Conservation (phyloP, 345 rosid species). For the Dipteronia sinensis region DNA sequence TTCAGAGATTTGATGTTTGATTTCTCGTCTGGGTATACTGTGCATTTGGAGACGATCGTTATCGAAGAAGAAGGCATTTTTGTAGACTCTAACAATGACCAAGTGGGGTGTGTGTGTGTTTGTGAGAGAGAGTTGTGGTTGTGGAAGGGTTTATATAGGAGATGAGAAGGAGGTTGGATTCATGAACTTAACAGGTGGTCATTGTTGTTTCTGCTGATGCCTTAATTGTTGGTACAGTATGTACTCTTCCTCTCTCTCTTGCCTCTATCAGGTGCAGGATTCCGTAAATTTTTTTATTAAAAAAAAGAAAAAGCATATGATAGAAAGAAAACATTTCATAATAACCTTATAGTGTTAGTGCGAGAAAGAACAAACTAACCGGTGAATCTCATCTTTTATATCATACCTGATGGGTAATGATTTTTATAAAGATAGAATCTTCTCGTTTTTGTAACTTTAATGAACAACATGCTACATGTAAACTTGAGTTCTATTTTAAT, state of each 20-base stretch:
- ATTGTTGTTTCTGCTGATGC: slow-evolving; percentile 11
- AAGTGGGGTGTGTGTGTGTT: background rate
- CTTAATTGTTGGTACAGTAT: background rate
- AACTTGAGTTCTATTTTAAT: too few species aligned
- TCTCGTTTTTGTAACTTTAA: too few species aligned
- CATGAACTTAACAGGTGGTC: slow-evolving; percentile 48
- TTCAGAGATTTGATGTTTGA: slow-evolving; percentile 45
- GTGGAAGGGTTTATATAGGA: slow-evolving; percentile 45
- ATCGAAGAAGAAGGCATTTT: slow-evolving; percentile 58
- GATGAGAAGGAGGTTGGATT: slow-evolving; percentile 28
- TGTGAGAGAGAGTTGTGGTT: slow-evolving; percentile 1
- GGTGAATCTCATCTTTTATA: too few species aligned
- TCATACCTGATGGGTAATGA: too few species aligned
- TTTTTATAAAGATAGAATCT: too few species aligned
- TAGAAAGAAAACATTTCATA: too few species aligned
- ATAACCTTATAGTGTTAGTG: too few species aligned
- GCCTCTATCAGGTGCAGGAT: too few species aligned
- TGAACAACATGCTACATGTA: too few species aligned
- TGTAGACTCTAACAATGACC: background rate
- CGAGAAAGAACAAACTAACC: too few species aligned
- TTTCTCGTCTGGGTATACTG: slow-evolving; percentile 47
- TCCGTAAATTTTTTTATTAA: too few species aligned
- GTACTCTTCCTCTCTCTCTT: background rate
- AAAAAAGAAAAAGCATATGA: too few species aligned
- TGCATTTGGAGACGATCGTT: slow-evolving; percentile 58